phyloP scores from a whole-genome alignment of 2,329 filamentous ascomycete genomes.

The Calonectria ilicicola region DNA sequence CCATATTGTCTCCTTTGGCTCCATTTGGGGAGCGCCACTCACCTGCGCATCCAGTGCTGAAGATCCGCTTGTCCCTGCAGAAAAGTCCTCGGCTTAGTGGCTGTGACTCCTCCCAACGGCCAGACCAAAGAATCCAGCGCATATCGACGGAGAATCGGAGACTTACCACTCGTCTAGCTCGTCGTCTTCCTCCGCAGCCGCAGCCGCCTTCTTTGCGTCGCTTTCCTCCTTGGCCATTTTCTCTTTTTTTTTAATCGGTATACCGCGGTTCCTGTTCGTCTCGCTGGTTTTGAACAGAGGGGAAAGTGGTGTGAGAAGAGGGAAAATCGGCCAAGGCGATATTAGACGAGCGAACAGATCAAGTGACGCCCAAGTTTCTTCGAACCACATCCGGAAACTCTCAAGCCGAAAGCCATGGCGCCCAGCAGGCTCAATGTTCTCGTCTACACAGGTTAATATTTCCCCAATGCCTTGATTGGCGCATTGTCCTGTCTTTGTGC shows the following conservation, averaged over 20 bases:
- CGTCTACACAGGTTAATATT: conserved; percentile 83
- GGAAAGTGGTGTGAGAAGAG: conserved; percentile 39
- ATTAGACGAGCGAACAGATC: conserved; percentile 32
- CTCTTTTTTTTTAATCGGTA: neutral
- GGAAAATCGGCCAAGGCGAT: conserved; percentile 35
- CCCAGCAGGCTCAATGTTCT: conserved; percentile 86
- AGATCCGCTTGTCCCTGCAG: conserved; percentile 94
- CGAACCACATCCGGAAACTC: conserved; percentile 9
- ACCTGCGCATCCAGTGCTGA: conserved; percentile 95
- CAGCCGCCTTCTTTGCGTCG: conserved; percentile 50
- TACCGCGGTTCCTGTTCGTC: neutral
- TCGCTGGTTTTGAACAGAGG: neutral
- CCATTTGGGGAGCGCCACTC: conserved; percentile 40
- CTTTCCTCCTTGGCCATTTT: conserved; percentile 66
- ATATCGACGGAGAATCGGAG: conserved; percentile 11
- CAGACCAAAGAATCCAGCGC: conserved; percentile 6
- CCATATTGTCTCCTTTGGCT: neutral
- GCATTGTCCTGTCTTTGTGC: neutral
- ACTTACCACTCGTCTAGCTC: conserved; percentile 95
- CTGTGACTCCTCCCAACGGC: conserved; percentile 20
- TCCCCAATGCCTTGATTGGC: neutral
- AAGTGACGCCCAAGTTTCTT: conserved; percentile 36
- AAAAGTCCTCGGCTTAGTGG: conserved; percentile 41
- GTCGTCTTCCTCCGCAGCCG: conserved; percentile 63
- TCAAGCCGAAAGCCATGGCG: conserved; percentile 62